Percentiles rank a stretch among this genome's conserved stretches.
Evolutionary conservation across 2,329 filamentous ascomycete genomes (phyloP).

Genomic region (Calonectria honghensis): DNA sequence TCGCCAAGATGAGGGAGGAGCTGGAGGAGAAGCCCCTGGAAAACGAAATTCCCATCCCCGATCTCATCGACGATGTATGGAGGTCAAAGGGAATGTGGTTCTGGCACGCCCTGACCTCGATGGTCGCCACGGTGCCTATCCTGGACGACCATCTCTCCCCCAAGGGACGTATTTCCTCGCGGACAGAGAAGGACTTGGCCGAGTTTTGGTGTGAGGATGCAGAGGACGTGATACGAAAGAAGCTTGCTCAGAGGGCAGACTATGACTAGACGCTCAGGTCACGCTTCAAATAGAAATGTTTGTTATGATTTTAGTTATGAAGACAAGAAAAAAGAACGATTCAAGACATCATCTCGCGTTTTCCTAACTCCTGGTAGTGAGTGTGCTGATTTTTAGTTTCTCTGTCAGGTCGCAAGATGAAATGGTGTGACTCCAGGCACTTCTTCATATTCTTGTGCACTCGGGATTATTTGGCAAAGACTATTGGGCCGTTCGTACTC

Average conservation of each 20-base stretch:
- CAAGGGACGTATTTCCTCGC: background rate
- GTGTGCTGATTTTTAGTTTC: background rate
- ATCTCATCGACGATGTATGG: constrained; percentile 7
- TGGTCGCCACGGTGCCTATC: background rate
- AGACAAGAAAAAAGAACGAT: background rate
- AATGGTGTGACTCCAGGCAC: background rate
- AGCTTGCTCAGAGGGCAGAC: constrained; percentile 8
- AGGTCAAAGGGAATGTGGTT: constrained; percentile 23
- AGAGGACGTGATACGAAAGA: constrained; percentile 3
- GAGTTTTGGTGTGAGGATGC: constrained; percentile 30
- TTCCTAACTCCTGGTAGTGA: background rate
- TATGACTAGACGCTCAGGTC: background rate
- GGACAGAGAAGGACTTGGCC: constrained; percentile 8
- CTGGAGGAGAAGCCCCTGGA: constrained; percentile 1
- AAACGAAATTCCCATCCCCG: background rate
- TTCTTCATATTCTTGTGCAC: background rate
- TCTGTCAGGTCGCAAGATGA: background rate
- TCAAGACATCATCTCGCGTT: background rate
- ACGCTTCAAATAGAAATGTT: background rate
- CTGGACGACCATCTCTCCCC: constrained; percentile 9
- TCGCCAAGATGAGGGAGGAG: background rate
- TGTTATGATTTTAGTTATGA: constrained; percentile 2
- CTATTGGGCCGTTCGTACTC: too few relatives aligned
- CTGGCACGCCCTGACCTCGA: constrained; percentile 6
- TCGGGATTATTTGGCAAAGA: background rate